Percentiles rank a stretch among this genome's conserved stretches.
These are phyloP conservation scores for Blechomonas ayalai DNA, from an alignment of 208 protist genomes.

Conservation along the genomic window DNA sequence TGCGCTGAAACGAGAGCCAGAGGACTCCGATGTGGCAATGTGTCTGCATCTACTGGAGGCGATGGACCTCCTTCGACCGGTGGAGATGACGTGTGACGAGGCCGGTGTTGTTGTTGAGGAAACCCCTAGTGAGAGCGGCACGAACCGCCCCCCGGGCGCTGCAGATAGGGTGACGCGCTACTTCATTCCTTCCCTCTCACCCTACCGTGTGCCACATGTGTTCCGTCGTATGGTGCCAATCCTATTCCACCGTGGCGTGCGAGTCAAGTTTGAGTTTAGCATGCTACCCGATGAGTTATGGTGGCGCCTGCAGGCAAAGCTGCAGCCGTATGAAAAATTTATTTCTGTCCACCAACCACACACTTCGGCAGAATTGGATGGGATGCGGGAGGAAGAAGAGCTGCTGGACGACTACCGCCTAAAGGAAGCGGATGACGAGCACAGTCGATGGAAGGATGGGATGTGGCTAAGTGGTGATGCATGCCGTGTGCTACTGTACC, in stretches of 20 bases:
- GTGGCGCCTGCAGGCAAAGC: slow-evolving; percentile 69
- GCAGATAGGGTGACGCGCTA: slow-evolving; percentile 44
- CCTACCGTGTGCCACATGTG: slow-evolving; percentile 27
- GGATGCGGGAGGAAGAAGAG: slow-evolving; percentile 36
- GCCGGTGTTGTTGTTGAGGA: slow-evolving; percentile 55
- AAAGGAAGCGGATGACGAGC: slow-evolving; percentile 69
- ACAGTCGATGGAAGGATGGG: slow-evolving; percentile 80
- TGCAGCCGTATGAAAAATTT: slow-evolving; percentile 47
- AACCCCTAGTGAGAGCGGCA: slow-evolving; percentile 41
- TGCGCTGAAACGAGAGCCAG: slow-evolving; percentile 37
- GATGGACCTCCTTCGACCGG: slow-evolving; percentile 67
- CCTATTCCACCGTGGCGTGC: slow-evolving; percentile 72
- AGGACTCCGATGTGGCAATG: slow-evolving; percentile 75
- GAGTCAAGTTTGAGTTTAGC: slow-evolving; percentile 76
- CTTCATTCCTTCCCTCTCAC: slow-evolving; percentile 77
- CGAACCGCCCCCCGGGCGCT: slow-evolving; percentile 19
- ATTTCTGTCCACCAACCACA: slow-evolving; percentile 58
- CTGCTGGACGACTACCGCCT: slow-evolving; percentile 55
- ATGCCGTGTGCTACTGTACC: slow-evolving; percentile 72
- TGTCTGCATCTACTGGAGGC: slow-evolving; percentile 68
- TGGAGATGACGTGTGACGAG: slow-evolving; percentile 61
- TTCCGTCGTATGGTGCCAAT: slow-evolving; percentile 61
- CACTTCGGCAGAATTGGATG: slow-evolving; percentile 9
- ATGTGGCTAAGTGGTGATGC: slow-evolving; percentile 65
- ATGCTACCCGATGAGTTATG: slow-evolving; percentile 83